Conservation (phyloP, 139 green algal genomes). For the Pseudopediastrum boryanum region DNA sequence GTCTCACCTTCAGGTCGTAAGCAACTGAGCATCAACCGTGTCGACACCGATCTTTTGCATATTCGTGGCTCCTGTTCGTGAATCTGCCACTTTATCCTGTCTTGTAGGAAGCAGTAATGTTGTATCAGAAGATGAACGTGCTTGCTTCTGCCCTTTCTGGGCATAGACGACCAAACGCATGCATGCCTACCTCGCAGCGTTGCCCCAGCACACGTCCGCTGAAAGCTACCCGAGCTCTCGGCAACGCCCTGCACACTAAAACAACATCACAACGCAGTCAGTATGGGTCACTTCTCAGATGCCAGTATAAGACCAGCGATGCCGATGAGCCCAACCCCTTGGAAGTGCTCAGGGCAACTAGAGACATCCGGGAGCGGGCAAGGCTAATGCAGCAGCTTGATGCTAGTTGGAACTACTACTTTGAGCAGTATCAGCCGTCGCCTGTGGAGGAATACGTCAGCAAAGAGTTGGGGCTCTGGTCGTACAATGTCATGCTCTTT, state of each 20-base stretch:
- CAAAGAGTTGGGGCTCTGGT: slow-evolving; percentile 33
- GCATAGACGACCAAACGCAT: background rate
- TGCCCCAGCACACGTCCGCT: background rate
- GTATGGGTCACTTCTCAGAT: too few relatives aligned
- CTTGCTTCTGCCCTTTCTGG: background rate
- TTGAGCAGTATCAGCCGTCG: slow-evolving; percentile 35
- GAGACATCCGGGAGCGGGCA: slow-evolving; percentile 16
- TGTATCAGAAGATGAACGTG: too few relatives aligned
- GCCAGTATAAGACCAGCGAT: too few relatives aligned
- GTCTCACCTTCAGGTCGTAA: too few relatives aligned
- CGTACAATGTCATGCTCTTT: slow-evolving; percentile 45
- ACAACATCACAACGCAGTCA: too few relatives aligned
- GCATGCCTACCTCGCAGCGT: background rate
- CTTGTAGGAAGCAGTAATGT: too few relatives aligned
- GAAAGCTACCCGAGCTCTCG: background rate
- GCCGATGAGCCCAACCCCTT: slow-evolving; percentile 45
- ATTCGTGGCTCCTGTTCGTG: too few relatives aligned
- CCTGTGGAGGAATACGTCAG: slow-evolving; percentile 33
- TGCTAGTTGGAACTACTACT: slow-evolving; percentile 26
- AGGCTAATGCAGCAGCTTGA: slow-evolving; percentile 25
- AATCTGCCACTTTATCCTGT: too few relatives aligned
- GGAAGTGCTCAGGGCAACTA: slow-evolving; percentile 38
- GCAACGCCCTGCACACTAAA: background rate
- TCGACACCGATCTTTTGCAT: too few relatives aligned
- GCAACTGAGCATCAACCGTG: too few relatives aligned